Evolutionary conservation across 805 yeast genomes (phyloP).

Genomic region (Candida methanosorbosa): DNA sequence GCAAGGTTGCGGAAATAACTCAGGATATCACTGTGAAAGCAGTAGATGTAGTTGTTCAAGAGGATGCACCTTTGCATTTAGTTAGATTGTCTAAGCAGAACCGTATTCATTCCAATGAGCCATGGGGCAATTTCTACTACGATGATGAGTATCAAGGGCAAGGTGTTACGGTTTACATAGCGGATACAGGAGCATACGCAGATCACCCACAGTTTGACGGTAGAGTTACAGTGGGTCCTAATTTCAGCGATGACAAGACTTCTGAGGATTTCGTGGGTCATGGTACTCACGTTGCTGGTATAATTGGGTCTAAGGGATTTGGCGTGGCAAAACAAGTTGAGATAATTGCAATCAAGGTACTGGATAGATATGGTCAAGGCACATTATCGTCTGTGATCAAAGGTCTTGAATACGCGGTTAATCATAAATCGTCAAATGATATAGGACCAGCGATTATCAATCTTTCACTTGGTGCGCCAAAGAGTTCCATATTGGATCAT

Average conservation of each 20-base stretch:
- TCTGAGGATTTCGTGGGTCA: slow-evolving; percentile 74
- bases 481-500: slow-evolving; percentile 55
- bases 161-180: slow-evolving; percentile 63
- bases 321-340: slow-evolving; percentile 74
- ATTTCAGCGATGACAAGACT: slow-evolving; percentile 49
- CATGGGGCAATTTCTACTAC: slow-evolving; percentile 35
- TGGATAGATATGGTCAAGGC: slow-evolving; percentile 64
- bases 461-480: slow-evolving; percentile 70
- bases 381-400: slow-evolving; percentile 54
- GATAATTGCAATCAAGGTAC: slow-evolving; percentile 67
- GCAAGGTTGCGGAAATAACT: slow-evolving; percentile 50
- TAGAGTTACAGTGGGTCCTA: slow-evolving; percentile 50
- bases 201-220: slow-evolving; percentile 58
- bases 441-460: slow-evolving; percentile 57
- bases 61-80: slow-evolving; percentile 41
- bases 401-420: slow-evolving; percentile 61
- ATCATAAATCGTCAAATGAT: slow-evolving; percentile 33
- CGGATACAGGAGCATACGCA: slow-evolving; percentile 75
- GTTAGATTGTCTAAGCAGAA: slow-evolving; percentile 50
- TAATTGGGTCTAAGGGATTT: slow-evolving; percentile 67
- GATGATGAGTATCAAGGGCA: slow-evolving; percentile 40
- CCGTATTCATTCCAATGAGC: slow-evolving; percentile 15
- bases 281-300: slow-evolving; percentile 92
- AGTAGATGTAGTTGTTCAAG: slow-evolving; percentile 34
- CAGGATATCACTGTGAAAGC: slow-evolving; percentile 59